A percentile compares a stretch with the other conserved stretches of the same genome.
These are phyloP conservation scores for Colletotrichum limetticola DNA, from an alignment of 2,329 filamentous ascomycete genomes.

Conservation along the genomic window DNA sequence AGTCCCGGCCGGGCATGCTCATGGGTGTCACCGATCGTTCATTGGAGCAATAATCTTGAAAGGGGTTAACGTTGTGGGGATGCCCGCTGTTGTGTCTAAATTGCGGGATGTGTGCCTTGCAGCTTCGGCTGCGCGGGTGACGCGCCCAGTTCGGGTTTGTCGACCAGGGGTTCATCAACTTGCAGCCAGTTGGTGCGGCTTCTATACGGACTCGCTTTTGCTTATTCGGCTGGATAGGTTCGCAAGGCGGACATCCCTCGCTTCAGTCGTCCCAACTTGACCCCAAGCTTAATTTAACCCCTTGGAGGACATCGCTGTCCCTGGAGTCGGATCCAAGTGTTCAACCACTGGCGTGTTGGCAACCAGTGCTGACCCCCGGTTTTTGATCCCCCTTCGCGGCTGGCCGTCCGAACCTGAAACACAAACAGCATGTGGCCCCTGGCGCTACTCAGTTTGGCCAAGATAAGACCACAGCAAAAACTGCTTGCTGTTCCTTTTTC, in stretches of 20 bases:
- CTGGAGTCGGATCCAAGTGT: not conserved
- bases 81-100: conserved; percentile 31
- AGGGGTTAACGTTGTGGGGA: conserved; percentile 26
- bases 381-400: not conserved
- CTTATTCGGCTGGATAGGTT: not conserved
- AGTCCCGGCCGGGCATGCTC: not conserved
- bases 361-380: conserved; percentile 9
- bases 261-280: conserved; percentile 6
- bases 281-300: conserved; percentile 28
- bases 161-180: not conserved
- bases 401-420: conserved; percentile 32
- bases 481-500: not conserved
- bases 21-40: not conserved
- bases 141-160: not conserved
- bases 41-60: conserved; percentile 32
- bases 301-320: conserved; percentile 3
- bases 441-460: conserved; percentile 25
- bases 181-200: not conserved
- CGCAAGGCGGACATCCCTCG: not conserved
- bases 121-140: conserved; percentile 12
- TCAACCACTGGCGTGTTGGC: not conserved
- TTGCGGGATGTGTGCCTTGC: conserved; percentile 34
- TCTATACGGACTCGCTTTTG: not conserved
- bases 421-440: conserved; percentile 22
- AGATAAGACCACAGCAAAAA: conserved; percentile 1